Conservation (phyloP, 495 filamentous ascomycete genomes). For the Tuber borchii region DNA sequence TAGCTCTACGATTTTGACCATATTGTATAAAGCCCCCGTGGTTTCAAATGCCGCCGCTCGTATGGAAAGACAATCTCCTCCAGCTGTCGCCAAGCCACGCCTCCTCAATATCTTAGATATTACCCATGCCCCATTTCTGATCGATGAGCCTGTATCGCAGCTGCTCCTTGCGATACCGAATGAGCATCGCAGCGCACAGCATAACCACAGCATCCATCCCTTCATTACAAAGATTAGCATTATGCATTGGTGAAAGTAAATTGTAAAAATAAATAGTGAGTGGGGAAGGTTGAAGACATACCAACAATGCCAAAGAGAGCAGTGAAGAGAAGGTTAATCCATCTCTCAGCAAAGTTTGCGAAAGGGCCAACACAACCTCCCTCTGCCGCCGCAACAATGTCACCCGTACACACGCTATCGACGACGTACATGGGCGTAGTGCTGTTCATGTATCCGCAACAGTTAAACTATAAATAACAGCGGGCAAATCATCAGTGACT, state of each 20-base stretch:
- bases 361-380: constrained; percentile 60
- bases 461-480: constrained; percentile 52
- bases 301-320: constrained; percentile 68
- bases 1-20: neutral
- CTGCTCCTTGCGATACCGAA: constrained; percentile 66
- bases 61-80: neutral
- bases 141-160: constrained; percentile 65
- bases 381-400: constrained; percentile 58
- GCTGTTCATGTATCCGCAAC: constrained; percentile 67
- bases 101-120: constrained; percentile 35
- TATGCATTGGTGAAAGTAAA: neutral
- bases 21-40: neutral
- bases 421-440: constrained; percentile 58
- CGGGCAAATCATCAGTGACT: neutral
- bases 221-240: constrained; percentile 15
- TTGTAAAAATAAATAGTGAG: neutral
- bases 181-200: constrained; percentile 59
- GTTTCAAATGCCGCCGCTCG: neutral
- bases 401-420: constrained; percentile 56
- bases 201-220: constrained; percentile 58
- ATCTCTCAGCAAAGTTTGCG: constrained; percentile 58
- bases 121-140: constrained; percentile 55
- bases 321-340: constrained; percentile 66
- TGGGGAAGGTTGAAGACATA: constrained; percentile 30
- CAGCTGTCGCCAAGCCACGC: constrained; percentile 1